Conservation (phyloP, 768 basidiomycete genomes). For the Amanita pallidorosea region DNA sequence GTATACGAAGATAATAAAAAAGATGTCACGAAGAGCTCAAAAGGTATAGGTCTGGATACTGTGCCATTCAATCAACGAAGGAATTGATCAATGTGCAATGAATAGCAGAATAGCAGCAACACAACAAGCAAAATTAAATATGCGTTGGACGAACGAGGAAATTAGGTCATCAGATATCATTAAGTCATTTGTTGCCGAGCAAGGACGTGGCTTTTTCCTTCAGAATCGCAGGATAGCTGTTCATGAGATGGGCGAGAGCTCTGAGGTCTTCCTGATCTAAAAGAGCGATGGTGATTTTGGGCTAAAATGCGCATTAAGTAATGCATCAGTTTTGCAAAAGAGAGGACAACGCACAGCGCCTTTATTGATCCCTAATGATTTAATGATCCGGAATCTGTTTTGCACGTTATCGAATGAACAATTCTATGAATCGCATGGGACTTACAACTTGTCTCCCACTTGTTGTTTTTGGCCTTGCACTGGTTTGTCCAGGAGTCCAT, state of each 20-base stretch:
- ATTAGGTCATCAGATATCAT: not conserved
- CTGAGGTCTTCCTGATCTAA: conserved; percentile 81
- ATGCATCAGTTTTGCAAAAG: not conserved
- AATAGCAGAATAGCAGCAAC: not conserved
- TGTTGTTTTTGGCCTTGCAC: conserved; percentile 63
- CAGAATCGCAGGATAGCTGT: conserved; percentile 72
- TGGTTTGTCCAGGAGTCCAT: conserved; percentile 45
- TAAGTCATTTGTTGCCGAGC: conserved; percentile 15
- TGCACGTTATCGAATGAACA: not conserved
- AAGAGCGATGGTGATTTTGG: conserved; percentile 76
- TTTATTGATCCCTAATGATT: conserved; percentile 79
- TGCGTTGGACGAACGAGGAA: not conserved
- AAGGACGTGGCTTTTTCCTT: conserved; percentile 59
- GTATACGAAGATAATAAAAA: too few species aligned
- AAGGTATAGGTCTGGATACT: not conserved
- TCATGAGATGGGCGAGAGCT: conserved; percentile 76
- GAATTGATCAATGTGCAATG: not conserved
- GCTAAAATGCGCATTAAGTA: conserved; percentile 25
- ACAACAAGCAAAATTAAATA: not conserved
- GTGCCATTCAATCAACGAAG: not conserved
- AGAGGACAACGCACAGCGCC: conserved; percentile 49
- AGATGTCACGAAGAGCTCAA: too few species aligned
- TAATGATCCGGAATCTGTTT: conserved; percentile 45
- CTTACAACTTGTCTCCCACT: conserved; percentile 69
- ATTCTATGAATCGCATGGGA: conserved; percentile 9